A percentile compares a stretch with the other conserved stretches of the same genome.
Evolutionary conservation across 306 rosid genomes (phyloP).

Genomic region (Trifolium pratense): DNA sequence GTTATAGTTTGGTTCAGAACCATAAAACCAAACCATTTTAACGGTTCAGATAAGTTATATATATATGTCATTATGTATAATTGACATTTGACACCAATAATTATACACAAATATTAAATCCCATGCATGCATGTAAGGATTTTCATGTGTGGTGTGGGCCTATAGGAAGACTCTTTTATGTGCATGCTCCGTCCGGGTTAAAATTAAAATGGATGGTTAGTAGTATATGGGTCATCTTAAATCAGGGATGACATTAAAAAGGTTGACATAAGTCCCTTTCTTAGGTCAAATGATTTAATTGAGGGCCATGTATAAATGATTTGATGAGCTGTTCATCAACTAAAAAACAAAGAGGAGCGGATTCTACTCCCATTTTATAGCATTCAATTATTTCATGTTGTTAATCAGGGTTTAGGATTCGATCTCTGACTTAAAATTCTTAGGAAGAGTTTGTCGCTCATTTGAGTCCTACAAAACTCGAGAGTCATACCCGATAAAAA

Average conservation of each 20-base stretch:
- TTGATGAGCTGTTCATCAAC: background rate
- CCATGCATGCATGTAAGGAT: slow-evolving; percentile 1
- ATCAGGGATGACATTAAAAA: slow-evolving; percentile 27
- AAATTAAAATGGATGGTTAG: background rate
- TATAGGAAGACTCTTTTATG: background rate
- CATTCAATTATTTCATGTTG: background rate
- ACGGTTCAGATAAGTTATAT: too few relatives aligned
- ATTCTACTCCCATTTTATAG: too few relatives aligned
- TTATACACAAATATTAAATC: background rate
- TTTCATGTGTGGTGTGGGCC: slow-evolving; percentile 23
- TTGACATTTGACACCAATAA: background rate
- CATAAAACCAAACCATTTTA: too few relatives aligned
- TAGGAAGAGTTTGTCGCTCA: too few relatives aligned
- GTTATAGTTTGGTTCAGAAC: too few relatives aligned
- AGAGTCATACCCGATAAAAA: too few relatives aligned
- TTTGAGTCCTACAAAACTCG: too few relatives aligned
- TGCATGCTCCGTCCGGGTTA: too few relatives aligned
- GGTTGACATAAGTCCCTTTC: slow-evolving; percentile 1
- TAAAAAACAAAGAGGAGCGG: background rate
- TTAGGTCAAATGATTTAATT: slow-evolving; percentile 27
- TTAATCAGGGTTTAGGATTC: too few relatives aligned
- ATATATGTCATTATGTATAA: too few relatives aligned
- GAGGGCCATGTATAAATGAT: slow-evolving; percentile 8
- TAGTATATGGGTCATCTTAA: slow-evolving; percentile 45
- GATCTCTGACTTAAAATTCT: too few relatives aligned